A percentile compares a stretch with the other conserved stretches of the same genome.
phyloP scores from a whole-genome alignment of 495 filamentous ascomycete genomes.

The Hypoxylon cercidicola region DNA sequence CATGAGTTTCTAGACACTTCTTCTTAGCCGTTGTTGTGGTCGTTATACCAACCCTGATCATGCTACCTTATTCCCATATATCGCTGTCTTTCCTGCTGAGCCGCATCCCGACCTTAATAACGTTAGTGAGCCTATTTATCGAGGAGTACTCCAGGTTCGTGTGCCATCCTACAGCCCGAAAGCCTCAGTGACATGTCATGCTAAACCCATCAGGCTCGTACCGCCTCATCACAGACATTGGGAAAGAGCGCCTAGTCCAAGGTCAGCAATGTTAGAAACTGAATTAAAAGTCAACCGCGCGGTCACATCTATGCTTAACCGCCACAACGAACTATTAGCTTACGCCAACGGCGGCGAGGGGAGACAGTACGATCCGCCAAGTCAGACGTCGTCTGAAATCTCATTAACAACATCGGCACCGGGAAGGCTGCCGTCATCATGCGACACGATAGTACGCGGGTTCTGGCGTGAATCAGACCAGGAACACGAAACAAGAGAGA shows the following conservation, averaged over 20 bases:
- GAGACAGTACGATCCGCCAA: conserved; percentile 24
- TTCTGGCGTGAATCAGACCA: conserved; percentile 31
- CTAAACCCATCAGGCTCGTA: conserved; percentile 14
- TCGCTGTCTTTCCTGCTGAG: conserved; percentile 10
- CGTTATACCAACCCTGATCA: conserved; percentile 2
- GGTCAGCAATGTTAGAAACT: conserved; percentile 1
- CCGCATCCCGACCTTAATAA: conserved; percentile 20
- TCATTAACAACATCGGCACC: conserved; percentile 26
- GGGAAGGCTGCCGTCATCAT: conserved; percentile 41
- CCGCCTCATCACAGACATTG: not conserved
- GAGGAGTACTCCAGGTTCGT: conserved; percentile 34
- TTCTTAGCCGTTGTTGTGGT: conserved; percentile 16
- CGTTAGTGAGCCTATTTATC: conserved; percentile 21
- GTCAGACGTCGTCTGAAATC: conserved; percentile 41
- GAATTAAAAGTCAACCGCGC: not conserved
- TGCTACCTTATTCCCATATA: conserved; percentile 9
- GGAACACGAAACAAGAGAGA: not conserved
- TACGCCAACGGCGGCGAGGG: conserved; percentile 31
- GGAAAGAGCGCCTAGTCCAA: conserved; percentile 3
- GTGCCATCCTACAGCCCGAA: not conserved
- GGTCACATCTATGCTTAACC: not conserved
- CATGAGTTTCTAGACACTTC: conserved; percentile 20
- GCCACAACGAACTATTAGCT: conserved; percentile 10
- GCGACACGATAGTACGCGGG: conserved; percentile 33
- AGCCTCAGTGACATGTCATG: not conserved